Base-by-base conservation (phyloP, 2,329 filamentous ascomycete genomes). In the Dactylellina leptospora region DNA sequence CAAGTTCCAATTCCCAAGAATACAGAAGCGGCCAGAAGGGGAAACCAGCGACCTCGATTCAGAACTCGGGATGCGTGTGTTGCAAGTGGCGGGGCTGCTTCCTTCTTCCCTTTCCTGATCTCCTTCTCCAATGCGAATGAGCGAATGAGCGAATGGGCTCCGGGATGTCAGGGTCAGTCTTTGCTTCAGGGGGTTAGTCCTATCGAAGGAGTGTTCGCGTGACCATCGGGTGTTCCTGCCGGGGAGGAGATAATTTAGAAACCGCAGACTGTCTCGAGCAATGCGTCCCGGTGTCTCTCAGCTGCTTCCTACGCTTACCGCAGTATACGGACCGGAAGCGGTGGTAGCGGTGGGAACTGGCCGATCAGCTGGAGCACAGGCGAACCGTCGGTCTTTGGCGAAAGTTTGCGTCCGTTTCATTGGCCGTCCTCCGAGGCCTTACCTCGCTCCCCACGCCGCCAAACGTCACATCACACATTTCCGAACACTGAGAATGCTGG, bases 211-310 rank as follows among this genome's bases (percentile, higher is more conserved):
- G 33, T 56, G 66, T 63, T 47, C 58, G 66, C 58, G 66, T 71
- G 66, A 71, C 38, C 66, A 53, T 71, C 66, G 66, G 66, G 66
- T 71, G 56, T 38, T 71, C 58, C 44, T 55, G 55, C 64, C 56
- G 64, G 64, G 55, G 47, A 22, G 30, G 38, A 61, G 40, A 38
- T n/a, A n/a, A n/a, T n/a, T 55, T 40, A 62, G 47, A 42, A 61
- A 45, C 50, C 55, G 50, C 59, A 71, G 47, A 38, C 16, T 23
- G 36, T 62, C 50, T 45, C 56, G 66, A 50, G 51, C 42, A 48
- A 5, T 25, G 6, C n/a, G 33, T 40, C 25, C 27, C 16, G 45
- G 22, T 30, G 25, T 27, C 11, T n/a, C 36, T 4, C 20, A 47
- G 23, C 45, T 25, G 10, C 22, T n/a, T 25, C 3, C 45, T 2